Percentiles rank a stretch among this genome's conserved stretches.
Evolutionary conservation across 306 rosid genomes (phyloP).

Genomic region (Quercus berberidifolia): DNA sequence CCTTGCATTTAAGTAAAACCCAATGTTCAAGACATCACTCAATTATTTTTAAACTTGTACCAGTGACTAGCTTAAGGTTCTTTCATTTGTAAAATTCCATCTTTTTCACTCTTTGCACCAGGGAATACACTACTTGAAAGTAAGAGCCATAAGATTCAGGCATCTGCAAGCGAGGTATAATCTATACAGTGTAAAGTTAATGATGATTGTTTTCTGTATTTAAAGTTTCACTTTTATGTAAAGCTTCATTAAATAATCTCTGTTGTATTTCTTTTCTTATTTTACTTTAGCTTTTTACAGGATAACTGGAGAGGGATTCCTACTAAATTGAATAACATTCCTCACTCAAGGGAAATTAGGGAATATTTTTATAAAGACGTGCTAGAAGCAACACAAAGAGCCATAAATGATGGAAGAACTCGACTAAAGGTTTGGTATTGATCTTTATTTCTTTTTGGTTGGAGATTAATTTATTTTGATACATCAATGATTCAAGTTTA

Average conservation of each 20-base stretch:
- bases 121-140: slow-evolving; percentile 46
- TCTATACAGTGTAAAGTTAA: slow-evolving; percentile 13
- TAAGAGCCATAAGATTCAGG: slow-evolving; percentile 30
- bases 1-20: too few relatives aligned
- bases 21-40: too few relatives aligned
- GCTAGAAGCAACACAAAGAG: slow-evolving; percentile 71
- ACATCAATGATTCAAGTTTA: background rate
- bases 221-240: background rate
- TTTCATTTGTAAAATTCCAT: background rate
- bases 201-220: background rate
- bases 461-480: background rate
- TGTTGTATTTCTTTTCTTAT: slow-evolving; percentile 25
- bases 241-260: slow-evolving; percentile 10
- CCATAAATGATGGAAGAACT: slow-evolving; percentile 66
- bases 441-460: background rate
- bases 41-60: background rate
- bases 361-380: slow-evolving; percentile 85
- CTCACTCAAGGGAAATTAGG: slow-evolving; percentile 91
- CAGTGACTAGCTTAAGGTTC: background rate
- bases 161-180: slow-evolving; percentile 48
- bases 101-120: slow-evolving; percentile 29
- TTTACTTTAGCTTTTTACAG: slow-evolving; percentile 56
- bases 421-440: slow-evolving; percentile 56
- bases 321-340: slow-evolving; percentile 86
- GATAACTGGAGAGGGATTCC: slow-evolving; percentile 96